phyloP scores from a whole-genome alignment of 2,329 filamentous ascomycete species.

The Alternaria sp. region DNA sequence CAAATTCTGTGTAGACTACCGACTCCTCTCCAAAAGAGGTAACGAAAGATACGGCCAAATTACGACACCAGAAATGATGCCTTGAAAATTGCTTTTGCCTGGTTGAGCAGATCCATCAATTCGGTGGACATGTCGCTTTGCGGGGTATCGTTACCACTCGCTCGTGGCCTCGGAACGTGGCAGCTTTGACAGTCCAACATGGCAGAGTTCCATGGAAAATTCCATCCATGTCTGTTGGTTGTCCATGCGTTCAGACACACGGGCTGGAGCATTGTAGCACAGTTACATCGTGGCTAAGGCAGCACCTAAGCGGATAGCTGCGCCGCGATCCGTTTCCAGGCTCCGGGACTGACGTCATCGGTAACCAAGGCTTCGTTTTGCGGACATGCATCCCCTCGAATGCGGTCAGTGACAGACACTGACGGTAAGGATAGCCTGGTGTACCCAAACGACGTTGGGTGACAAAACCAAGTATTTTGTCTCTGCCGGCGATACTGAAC shows the following conservation, averaged over 20 bases:
- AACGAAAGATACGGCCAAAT: conserved; percentile 2
- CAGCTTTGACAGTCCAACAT: conserved; percentile 5
- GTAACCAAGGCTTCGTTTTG: background rate
- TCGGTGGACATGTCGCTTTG: background rate
- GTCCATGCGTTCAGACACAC: background rate
- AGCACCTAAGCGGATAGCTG: conserved; percentile 6
- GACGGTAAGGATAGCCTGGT: conserved; percentile 31
- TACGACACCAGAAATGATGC: conserved; percentile 2
- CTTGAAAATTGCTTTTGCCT: background rate
- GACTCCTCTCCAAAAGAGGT: conserved; percentile 4
- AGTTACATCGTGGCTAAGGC: conserved; percentile 25
- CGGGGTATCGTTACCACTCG: conserved; percentile 2
- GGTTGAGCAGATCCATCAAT: background rate
- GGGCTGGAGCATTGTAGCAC: background rate
- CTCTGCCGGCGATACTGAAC: conserved; percentile 2
- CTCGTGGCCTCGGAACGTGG: background rate
- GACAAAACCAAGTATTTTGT: conserved; percentile 1
- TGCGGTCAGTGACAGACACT: conserved; percentile 22
- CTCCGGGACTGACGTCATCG: conserved; percentile 33
- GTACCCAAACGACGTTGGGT: conserved; percentile 5
- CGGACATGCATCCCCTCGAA: conserved; percentile 23
- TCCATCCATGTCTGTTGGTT: background rate
- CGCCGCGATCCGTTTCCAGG: conserved; percentile 9
- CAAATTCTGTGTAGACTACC: conserved; percentile 9
- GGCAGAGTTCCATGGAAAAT: background rate